Base-by-base conservation (phyloP, 1,284 basidiomycete species). In the Sporisorium sorghi region DNA sequence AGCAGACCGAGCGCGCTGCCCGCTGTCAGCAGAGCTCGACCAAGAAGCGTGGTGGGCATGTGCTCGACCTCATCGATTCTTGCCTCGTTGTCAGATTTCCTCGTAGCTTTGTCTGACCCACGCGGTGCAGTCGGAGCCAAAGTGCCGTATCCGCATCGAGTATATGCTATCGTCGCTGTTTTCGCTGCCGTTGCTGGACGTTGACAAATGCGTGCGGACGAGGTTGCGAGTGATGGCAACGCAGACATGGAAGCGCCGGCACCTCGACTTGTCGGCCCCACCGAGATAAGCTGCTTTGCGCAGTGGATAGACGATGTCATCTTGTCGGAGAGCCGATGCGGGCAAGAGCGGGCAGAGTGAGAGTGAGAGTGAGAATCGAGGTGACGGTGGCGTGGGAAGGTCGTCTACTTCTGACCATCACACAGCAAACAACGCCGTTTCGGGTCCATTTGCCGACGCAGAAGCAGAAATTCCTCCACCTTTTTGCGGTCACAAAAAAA, bases 1-100 rank as follows among this genome's bases (percentile, higher is more conserved):
- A 99, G 87, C 9, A 94, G 90, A 86, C 93, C 90, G 46, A 95
- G 84, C 0, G 92, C 94, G 23, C 92, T 92, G 5, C 96, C 96
- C 12, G 90, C 88, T 6, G 94, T 91, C 55, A 98, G 88, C 67
- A 99, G 89, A 8, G 90, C 55, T 30, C 65, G 49, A 26, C 62
- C 68, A 2, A 64, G 32, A 11, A 30, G 11, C 15, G 64, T 48
- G 1, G 73, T 76, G 1, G 51, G 61, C 1, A 64, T 52, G 39
- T 72, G 68, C 39, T 71, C 68, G 2, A 68, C 60, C 35, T 71
- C 53, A 32, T 75, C 73, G 47, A 71, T 67, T 3, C 68, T 19
- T 5, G 10, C 12, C 2, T 33, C 24, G 2, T 43, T 40, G 26
- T 7, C 11, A 32, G 17, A 11, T 4, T 33, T n/a, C 10, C 24